Evolutionary conservation across 1,284 basidiomycete species (phyloP), one percentile per base, ranked within the genome.

Genomic region (Peniophora sp.): DNA sequence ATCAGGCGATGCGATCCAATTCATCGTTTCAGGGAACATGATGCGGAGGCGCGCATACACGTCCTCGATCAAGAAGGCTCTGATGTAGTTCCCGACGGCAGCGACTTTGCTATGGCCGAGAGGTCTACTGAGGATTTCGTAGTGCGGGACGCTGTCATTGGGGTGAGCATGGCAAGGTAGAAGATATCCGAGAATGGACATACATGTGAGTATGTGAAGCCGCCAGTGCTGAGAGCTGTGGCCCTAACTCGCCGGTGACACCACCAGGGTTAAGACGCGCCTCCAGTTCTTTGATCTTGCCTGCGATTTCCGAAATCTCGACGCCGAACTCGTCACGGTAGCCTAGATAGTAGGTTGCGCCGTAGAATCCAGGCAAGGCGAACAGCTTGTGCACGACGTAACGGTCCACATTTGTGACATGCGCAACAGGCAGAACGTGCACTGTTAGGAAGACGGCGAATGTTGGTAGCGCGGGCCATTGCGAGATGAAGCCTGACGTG

Each of bases 391-490:
- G 70, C 22, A 83, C 71, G 11, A 71, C 62, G 59, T 79, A 83
- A 9, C 76, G 70, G 35, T 81, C 74, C 20, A 71, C 67, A 1
- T 59, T 49, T 0, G 69, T 60, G 11, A 83, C 71, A 39, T 71
- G 67, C 1, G 80, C 69, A 2, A 73, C 64, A 1, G 77, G 75
- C 3, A 79, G 66, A 27, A 78, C 65, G 37, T 69, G 69, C 17
- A 79, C 73, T 1, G 79, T 78, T n/a, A 84, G 67, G 63, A 85
- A 84, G 35, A 80, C 79, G 15, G 80, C 74, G 32, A 81, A 69
- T 8, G 72, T 68, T 45, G 81, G 81, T 23, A 83, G 66, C n/a
- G 78, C 73, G 36, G 80, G 79, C 74, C 78, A 79, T 58, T 77
- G 78, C 11, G 73, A 65, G 23, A 80, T 60, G 57, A 78, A 78